Evolutionary conservation across 257 asterid genomes (phyloP).

Genomic region (Solanum peruvianum): DNA sequence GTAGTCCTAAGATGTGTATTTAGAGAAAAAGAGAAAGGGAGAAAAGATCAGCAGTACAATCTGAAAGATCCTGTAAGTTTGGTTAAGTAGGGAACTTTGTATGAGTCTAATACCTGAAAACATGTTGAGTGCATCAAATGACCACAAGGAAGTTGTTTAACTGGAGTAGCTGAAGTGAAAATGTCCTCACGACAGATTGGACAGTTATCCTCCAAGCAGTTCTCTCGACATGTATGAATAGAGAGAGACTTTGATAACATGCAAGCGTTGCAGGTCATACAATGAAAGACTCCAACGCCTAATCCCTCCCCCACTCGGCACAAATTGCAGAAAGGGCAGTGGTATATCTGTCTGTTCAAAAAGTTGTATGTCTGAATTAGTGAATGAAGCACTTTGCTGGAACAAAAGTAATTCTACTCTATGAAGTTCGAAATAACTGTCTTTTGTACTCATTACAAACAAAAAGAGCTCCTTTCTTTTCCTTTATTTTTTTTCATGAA

Average conservation of each 20-base stretch:
- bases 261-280: constrained; percentile 95
- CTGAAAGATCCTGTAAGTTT: not conserved
- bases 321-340: constrained; percentile 91
- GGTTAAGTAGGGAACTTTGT: not conserved
- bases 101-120: constrained; percentile 48
- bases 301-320: constrained; percentile 85
- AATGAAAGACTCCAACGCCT: constrained; percentile 75
- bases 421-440: not conserved
- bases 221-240: constrained; percentile 70
- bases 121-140: constrained; percentile 89
- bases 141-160: constrained; percentile 80
- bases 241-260: constrained; percentile 61
- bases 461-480: not conserved
- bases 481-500: no score
- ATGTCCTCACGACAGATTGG: constrained; percentile 83
- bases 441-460: not conserved
- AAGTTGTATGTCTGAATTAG: not conserved
- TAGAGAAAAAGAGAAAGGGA: not conserved
- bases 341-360: constrained; percentile 68
- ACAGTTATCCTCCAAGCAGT: constrained; percentile 77
- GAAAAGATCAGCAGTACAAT: constrained; percentile 3
- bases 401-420: not conserved
- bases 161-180: constrained; percentile 67
- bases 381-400: not conserved
- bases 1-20: constrained; percentile 41